Conservation (phyloP, 768 basidiomycete species). For the Rhodotorula diobovata region DNA sequence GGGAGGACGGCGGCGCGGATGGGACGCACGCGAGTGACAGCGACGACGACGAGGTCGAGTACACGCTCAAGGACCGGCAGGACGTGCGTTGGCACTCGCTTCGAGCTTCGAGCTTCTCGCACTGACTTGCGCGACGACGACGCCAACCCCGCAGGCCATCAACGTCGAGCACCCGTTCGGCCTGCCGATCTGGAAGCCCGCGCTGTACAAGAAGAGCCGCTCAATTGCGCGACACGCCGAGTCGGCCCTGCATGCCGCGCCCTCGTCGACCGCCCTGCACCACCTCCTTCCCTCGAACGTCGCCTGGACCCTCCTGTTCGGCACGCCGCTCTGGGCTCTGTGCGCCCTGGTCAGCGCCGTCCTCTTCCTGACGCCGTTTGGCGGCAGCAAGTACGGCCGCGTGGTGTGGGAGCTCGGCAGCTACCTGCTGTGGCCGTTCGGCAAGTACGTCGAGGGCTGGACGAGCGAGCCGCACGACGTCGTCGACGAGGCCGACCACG, state of each 20-base stretch:
- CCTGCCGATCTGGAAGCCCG: constrained; percentile 98
- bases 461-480: constrained; percentile 48
- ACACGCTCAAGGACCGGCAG: constrained; percentile 86
- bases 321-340: constrained; percentile 80
- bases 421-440: constrained; percentile 95
- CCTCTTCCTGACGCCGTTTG: constrained; percentile 68
- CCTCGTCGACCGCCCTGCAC: constrained; percentile 86
- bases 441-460: constrained; percentile 89
- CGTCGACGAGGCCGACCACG: constrained; percentile 43
- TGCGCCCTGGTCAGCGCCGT: constrained; percentile 66
- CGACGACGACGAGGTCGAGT: constrained; percentile 38
- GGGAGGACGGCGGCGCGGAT: constrained; percentile 30
- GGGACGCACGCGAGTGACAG: constrained; percentile 6
- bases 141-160: constrained; percentile 63
- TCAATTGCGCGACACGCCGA: constrained; percentile 95
- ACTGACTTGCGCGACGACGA: neutral
- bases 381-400: constrained; percentile 76
- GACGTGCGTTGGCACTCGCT: constrained; percentile 51
- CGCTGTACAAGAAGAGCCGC: constrained; percentile 93
- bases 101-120: neutral
- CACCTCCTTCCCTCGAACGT: constrained; percentile 91
- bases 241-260: constrained; percentile 82
- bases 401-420: constrained; percentile 87
- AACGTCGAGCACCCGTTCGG: constrained; percentile 99
- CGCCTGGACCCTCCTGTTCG: constrained; percentile 82